phyloP scores from a whole-genome alignment of 2,329 filamentous ascomycete genomes.

The Leptographium lundbergii region DNA sequence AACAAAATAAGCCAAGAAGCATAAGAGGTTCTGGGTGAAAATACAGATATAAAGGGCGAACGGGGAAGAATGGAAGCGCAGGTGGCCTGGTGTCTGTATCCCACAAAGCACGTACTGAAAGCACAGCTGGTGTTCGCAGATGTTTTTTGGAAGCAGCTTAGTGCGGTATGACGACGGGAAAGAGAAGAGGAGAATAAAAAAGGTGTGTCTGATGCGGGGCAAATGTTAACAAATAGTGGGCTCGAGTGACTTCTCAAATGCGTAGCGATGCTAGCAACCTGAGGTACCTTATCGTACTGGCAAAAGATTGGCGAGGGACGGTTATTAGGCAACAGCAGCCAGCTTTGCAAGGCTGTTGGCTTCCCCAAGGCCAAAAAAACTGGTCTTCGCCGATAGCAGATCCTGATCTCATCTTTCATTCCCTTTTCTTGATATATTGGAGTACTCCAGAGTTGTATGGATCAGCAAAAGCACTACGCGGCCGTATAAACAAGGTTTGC shows the following conservation, averaged over 20 bases:
- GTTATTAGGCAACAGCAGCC: not conserved
- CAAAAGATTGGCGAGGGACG: not conserved
- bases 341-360: not conserved
- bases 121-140: not conserved
- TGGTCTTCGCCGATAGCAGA: not conserved
- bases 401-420: not conserved
- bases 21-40: not conserved
- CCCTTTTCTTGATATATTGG: no score
- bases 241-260: not conserved
- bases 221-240: not conserved
- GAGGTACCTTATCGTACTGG: not conserved
- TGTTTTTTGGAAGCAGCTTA: slow-evolving; percentile 1
- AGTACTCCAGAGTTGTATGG: not conserved
- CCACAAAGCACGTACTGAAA: not conserved
- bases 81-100: not conserved
- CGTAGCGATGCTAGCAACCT: no score
- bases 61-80: not conserved
- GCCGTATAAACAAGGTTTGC: not conserved
- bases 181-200: not conserved
- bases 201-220: slow-evolving; percentile 1
- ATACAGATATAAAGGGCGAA: not conserved
- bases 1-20: not conserved
- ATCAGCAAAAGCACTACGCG: not conserved
- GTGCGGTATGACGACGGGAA: slow-evolving; percentile 2
- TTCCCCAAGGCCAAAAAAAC: not conserved